Evolutionary conservation across 192 early-diverging fungal genomes (phyloP).

Genomic region (Mortierella hygrophila): DNA sequence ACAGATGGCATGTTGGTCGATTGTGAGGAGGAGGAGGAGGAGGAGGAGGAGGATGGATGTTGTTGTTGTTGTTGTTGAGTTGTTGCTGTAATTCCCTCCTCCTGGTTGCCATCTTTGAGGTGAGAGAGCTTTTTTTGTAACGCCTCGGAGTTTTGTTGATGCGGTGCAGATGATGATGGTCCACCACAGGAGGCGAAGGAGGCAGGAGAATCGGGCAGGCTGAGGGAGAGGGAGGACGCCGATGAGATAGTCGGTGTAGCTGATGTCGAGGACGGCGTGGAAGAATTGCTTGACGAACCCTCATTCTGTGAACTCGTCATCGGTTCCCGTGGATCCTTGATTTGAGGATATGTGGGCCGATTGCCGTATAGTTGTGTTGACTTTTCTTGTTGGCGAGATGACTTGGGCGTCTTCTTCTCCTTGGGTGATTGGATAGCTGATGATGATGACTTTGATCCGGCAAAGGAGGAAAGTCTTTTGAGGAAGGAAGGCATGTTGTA

Average conservation of each 20-base stretch:
- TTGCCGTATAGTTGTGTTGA: constrained; percentile 2
- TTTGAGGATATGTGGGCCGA: not conserved
- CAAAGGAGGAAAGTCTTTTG: constrained; percentile 7
- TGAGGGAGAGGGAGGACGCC: not conserved
- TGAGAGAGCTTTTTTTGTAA: not conserved
- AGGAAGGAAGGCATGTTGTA: constrained; percentile 17
- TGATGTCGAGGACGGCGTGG: not conserved
- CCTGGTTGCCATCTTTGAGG: not conserved
- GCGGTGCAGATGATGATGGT: not conserved
- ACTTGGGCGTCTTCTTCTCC: not conserved
- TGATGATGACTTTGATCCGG: constrained; percentile 1
- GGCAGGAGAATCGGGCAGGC: not conserved
- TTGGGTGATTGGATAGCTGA: not conserved
- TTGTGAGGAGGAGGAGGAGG: not conserved
- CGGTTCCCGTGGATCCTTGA: not conserved
- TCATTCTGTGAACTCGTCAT: not conserved
- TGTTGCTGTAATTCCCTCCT: not conserved
- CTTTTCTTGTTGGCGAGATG: not conserved
- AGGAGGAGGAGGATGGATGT: not conserved
- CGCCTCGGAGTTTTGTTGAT: constrained; percentile 11
- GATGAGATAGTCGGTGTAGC: not conserved
- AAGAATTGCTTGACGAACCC: not conserved
- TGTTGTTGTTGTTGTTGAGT: constrained; percentile 8
- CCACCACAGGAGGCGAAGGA: not conserved
- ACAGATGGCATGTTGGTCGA: not conserved